Evolutionary conservation across 1,139 yeast genomes (phyloP).

Genomic region (Blastobotrys aristatus): DNA sequence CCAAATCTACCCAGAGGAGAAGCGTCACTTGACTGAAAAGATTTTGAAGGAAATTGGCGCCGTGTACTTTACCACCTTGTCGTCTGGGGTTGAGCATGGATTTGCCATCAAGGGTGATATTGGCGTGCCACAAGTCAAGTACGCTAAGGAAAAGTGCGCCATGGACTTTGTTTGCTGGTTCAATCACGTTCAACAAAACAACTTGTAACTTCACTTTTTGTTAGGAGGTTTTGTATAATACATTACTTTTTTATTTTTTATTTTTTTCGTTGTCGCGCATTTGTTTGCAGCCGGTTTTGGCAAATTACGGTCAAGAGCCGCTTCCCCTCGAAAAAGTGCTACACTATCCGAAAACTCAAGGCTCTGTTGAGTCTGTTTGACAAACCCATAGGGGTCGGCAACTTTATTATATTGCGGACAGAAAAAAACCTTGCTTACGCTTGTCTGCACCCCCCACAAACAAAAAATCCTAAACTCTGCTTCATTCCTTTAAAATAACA

Average conservation of each 20-base stretch:
- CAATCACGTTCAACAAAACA: slow-evolving; percentile 17
- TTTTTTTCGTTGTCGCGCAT: neutral
- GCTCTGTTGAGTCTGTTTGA: no score
- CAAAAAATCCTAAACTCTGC: no score
- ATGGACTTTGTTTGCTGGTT: slow-evolving; percentile 56
- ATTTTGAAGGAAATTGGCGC: slow-evolving; percentile 47
- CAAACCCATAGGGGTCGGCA: no score
- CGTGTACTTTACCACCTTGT: slow-evolving; percentile 55
- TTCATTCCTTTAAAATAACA: no score
- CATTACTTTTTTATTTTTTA: neutral
- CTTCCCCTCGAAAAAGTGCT: no score
- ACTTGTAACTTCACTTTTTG: neutral
- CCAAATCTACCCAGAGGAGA: slow-evolving; percentile 53
- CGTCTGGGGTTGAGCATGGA: slow-evolving; percentile 65
- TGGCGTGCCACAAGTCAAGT: slow-evolving; percentile 47
- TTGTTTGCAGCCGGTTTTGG: no score
- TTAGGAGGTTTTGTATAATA: no score
- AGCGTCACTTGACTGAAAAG: slow-evolving; percentile 56
- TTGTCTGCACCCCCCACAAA: no score
- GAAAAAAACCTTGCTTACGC: no score
- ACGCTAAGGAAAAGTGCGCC: slow-evolving; percentile 67
- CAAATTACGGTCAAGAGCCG: no score
- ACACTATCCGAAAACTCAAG: no score
- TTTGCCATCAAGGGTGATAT: slow-evolving; percentile 73
- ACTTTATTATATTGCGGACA: no score